These are phyloP conservation scores for Aegilops umbellulata DNA, from an alignment of 176 grass and related monocot genomes.

Conservation along the genomic window DNA sequence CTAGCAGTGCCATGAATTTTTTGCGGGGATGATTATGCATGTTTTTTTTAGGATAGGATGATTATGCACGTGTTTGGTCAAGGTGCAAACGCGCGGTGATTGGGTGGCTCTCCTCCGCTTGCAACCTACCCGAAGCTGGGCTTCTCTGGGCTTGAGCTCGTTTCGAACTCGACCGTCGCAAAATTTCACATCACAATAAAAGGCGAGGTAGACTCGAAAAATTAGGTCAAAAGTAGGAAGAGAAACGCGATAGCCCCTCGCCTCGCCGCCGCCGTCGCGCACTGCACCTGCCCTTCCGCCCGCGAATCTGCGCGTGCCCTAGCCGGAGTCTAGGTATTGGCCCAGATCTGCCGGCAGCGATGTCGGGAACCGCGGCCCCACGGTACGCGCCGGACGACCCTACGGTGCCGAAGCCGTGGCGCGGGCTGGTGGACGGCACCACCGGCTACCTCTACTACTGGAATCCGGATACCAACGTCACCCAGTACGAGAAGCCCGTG, in stretches of 20 bases:
- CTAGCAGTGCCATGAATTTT: too few relatives aligned
- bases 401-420: constrained; percentile 90
- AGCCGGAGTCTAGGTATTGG: constrained; percentile 23
- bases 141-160: not conserved
- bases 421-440: constrained; percentile 83
- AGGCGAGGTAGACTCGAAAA: not conserved
- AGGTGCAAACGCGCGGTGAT: too few relatives aligned
- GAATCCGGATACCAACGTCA: constrained; percentile 92
- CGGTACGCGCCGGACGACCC: constrained; percentile 94
- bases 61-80: too few relatives aligned
- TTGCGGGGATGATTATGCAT: too few relatives aligned
- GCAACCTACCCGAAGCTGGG: too few relatives aligned
- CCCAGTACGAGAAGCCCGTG: constrained; percentile 84
- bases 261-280: not conserved
- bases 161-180: not conserved
- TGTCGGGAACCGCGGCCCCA: constrained; percentile 52
- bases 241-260: not conserved
- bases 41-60: too few relatives aligned
- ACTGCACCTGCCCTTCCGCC: not conserved
- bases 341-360: constrained; percentile 27
- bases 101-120: too few relatives aligned
- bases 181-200: constrained; percentile 7
- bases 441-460: constrained; percentile 98
- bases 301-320: not conserved
- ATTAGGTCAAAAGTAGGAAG: not conserved